Conservation (phyloP, 2,329 filamentous ascomycete genomes). For the Neofusicoccum umdonicola region DNA sequence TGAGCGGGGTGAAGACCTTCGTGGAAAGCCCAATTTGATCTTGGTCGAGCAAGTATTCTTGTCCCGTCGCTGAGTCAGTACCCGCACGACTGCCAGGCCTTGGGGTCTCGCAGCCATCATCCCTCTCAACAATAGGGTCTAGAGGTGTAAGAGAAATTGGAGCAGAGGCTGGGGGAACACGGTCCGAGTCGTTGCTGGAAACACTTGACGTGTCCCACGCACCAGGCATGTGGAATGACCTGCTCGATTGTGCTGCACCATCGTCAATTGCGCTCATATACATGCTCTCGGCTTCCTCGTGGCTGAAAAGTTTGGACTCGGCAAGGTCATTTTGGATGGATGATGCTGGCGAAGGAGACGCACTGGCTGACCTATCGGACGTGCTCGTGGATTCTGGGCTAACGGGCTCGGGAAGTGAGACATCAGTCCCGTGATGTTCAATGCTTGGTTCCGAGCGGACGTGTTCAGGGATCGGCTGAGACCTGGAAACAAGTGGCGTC, state of each 20-base stretch:
- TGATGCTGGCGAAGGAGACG: constrained; percentile 7
- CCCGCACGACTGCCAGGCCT: constrained; percentile 34
- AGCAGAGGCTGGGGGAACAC: not conserved
- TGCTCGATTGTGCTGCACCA: constrained; percentile 26
- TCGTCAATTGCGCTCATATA: constrained; percentile 70
- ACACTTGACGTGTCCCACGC: constrained; percentile 39
- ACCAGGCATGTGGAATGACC: constrained; percentile 36
- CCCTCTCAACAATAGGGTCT: constrained; percentile 26
- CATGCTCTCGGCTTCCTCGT: constrained; percentile 82
- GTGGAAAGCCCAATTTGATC: not conserved
- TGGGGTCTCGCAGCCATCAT: constrained; percentile 41
- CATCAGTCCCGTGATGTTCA: not conserved
- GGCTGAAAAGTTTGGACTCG: constrained; percentile 68
- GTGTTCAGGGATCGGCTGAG: constrained; percentile 1
- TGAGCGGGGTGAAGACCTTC: constrained; percentile 26
- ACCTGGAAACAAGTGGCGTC: not conserved
- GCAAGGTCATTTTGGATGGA: constrained; percentile 25
- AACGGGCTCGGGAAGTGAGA: no score
- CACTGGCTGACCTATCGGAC: constrained; percentile 8
- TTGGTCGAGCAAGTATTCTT: not conserved
- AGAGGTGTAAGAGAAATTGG: constrained; percentile 14
- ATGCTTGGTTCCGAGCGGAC: not conserved
- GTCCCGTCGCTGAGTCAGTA: not conserved
- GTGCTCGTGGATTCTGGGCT: not conserved
- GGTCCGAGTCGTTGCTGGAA: constrained; percentile 21